Percentiles rank a stretch among this genome's conserved stretches.
Evolutionary conservation across 148 eudicot genomes (phyloP).

Genomic region (Cornus suecica): DNA sequence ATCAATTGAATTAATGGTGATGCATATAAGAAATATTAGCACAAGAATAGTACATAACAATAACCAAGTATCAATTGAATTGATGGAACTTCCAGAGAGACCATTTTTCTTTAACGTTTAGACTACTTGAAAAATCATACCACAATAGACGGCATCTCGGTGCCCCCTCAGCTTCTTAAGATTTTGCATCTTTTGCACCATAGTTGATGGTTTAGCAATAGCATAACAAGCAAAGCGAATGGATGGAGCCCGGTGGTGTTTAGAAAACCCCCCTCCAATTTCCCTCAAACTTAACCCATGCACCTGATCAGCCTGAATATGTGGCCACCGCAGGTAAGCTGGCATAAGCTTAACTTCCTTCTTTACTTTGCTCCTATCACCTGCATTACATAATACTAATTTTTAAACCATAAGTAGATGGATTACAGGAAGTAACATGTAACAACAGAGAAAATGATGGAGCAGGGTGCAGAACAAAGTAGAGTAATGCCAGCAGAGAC

Average conservation of each 20-base stretch:
- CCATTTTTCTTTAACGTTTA: not conserved
- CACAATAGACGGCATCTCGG: conserved; percentile 93
- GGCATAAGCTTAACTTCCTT: conserved; percentile 54
- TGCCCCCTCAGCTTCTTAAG: conserved; percentile 88
- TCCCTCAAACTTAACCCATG: conserved; percentile 82
- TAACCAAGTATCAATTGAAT: conserved; percentile 8
- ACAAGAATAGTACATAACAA: not conserved
- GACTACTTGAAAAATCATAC: conserved; percentile 31
- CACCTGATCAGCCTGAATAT: conserved; percentile 88
- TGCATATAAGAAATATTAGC: not conserved
- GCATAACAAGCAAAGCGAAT: conserved; percentile 83
- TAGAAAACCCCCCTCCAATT: conserved; percentile 92
- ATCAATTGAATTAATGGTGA: not conserved
- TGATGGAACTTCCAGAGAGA: not conserved
- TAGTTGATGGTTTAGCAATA: conserved; percentile 83
- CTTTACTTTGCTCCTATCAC: conserved; percentile 46
- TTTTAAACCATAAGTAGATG: not conserved
- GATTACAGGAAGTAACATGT: not conserved
- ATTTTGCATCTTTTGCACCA: conserved; percentile 98
- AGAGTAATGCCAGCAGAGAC: too few relatives aligned
- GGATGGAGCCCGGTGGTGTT: conserved; percentile 93
- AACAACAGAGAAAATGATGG: too few relatives aligned
- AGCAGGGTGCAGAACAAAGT: too few relatives aligned
- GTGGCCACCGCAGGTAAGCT: conserved; percentile 91
- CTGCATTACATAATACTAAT: conserved; percentile 31